phyloP scores from a whole-genome alignment of 176 grass and related monocot genomes.

The Otatea glauca region DNA sequence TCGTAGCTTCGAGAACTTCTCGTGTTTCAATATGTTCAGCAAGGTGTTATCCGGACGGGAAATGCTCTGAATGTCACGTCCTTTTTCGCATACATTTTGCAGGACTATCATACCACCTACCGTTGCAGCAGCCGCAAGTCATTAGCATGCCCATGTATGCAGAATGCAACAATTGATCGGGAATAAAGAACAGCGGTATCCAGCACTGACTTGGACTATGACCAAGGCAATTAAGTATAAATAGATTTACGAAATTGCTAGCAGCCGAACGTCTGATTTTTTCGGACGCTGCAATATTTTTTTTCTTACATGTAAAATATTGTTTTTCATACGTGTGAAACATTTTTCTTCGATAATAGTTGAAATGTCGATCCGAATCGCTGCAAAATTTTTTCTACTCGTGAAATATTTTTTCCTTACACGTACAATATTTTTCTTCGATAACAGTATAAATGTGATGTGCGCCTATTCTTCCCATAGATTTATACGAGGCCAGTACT shows the following conservation, averaged over 20 bases:
- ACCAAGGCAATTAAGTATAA: not conserved
- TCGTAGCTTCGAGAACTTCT: not conserved
- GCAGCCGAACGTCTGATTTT: no score
- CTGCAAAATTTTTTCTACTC: no score
- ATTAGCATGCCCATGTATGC: not conserved
- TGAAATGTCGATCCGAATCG: no score
- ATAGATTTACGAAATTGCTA: no score
- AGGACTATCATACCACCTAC: not conserved
- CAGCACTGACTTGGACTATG: not conserved
- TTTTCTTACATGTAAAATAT: no score
- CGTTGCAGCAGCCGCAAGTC: not conserved
- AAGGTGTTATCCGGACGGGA: conserved; percentile 21
- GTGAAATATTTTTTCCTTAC: no score
- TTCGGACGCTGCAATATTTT: no score
- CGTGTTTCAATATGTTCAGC: not conserved
- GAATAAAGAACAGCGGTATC: not conserved
- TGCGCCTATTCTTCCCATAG: no score
- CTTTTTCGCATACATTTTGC: conserved; percentile 34
- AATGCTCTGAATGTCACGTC: not conserved
- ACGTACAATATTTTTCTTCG: no score
- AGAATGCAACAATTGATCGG: not conserved
- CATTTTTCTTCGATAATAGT: no score
- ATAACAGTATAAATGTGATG: no score
- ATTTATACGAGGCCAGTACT: not conserved
- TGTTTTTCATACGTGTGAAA: no score